phyloP scores from a whole-genome alignment of 176 grass and related monocot species.

The Panicum miliaceum region DNA sequence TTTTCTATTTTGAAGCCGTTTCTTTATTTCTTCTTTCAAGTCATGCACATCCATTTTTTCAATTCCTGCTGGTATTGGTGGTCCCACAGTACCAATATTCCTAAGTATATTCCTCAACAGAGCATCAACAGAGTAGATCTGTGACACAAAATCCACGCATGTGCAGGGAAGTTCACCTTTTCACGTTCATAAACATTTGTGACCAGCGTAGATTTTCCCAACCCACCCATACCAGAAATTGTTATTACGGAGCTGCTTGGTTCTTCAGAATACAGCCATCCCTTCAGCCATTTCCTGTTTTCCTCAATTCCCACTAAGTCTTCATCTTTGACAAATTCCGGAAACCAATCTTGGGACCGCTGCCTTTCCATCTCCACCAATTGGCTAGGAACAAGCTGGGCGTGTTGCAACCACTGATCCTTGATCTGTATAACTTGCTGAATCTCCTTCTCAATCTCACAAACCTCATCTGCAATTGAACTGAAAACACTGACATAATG shows the following conservation, averaged over 20 bases:
- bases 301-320: conserved; percentile 45
- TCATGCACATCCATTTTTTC: conserved; percentile 49
- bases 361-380: conserved; percentile 35
- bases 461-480: conserved; percentile 36
- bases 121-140: conserved; percentile 24
- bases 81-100: conserved; percentile 34
- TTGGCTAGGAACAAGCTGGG: conserved; percentile 28
- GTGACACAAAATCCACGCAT: conserved; percentile 51
- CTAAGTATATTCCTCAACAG: conserved; percentile 37
- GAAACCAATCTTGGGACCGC: conserved; percentile 38
- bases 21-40: conserved; percentile 41
- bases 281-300: conserved; percentile 29
- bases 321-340: conserved; percentile 50
- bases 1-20: conserved; percentile 38
- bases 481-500: conserved; percentile 44
- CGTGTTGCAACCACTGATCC: conserved; percentile 41
- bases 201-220: conserved; percentile 52
- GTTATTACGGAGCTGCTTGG: conserved; percentile 36
- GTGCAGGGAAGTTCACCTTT: conserved; percentile 39
- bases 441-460: conserved; percentile 29
- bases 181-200: conserved; percentile 56
- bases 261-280: conserved; percentile 42
- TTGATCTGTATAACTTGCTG: conserved; percentile 40
- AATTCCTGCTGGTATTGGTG: not conserved
- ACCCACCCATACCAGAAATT: conserved; percentile 47